Evolutionary conservation across 2,329 filamentous ascomycete genomes (phyloP), one percentile per base, ranked within the genome.

Genomic region (Chrysosporium keratinophilum): DNA sequence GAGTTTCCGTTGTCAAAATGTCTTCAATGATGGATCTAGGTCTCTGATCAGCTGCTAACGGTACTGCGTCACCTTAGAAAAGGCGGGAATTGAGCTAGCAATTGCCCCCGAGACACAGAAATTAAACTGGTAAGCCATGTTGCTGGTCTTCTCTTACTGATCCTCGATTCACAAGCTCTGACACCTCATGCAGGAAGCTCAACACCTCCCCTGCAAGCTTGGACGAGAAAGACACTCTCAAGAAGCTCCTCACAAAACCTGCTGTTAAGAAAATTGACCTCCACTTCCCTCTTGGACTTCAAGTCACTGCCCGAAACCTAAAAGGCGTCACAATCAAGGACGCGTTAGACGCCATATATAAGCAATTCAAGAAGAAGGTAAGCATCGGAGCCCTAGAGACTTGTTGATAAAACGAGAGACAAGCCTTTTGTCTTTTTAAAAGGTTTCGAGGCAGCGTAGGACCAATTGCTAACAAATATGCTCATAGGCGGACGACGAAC

Each of bases 261-360:
- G 83, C 86, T 34, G 81, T 97, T 71, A 95, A 93, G 80, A 91
- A 88, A 76, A 91, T 97, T 72, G 89, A 95, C 72, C 78, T 97
- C 45, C 83, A 89, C 73, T 95, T 95, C 78, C 87, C 88, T 14
- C 77, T 94, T 51, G 91, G 91, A 50, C 80, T 93, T 54, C 84
- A 91, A 66, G 87, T 96, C 61, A 87, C 85, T 33, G 91, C 89
- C 67, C 82, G 91, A 66, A 97, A 96, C 74, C 76, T 90, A 64
- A 91, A 90, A 72, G 91, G 91, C 54, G 89, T 97, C 62, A 97
- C 91, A 54, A 91, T 97, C 78, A 96, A 96, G 78, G 91, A 97
- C 72, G 89, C 89, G 55, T 69, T 95, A 70, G 90, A 96, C 70
- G 91, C 88, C 65, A 96, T 97, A 73, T 78, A 95, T 79, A 96